Evolutionary conservation across 768 basidiomycete genomes (phyloP).

Genomic region (Boletus patriciae): DNA sequence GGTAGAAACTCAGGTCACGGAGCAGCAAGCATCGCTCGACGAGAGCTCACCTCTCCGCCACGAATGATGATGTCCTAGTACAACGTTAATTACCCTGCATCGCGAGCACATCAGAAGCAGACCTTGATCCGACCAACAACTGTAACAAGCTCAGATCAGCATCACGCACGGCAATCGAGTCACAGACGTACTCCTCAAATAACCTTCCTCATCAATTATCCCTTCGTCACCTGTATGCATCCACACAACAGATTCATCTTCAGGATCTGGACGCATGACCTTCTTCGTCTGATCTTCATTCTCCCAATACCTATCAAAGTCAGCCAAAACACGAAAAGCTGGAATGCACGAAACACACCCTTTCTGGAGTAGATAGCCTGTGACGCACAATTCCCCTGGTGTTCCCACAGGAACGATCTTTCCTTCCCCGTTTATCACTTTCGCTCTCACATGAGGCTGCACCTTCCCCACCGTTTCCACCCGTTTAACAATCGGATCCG

Average conservation of each 20-base stretch:
- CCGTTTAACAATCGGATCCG: constrained; percentile 68
- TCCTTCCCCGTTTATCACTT: constrained; percentile 59
- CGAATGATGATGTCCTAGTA: constrained; percentile 78
- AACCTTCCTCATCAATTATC: constrained; percentile 80
- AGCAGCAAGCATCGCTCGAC: background rate
- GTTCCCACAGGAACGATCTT: constrained; percentile 67
- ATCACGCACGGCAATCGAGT: background rate
- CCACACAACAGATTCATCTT: constrained; percentile 62
- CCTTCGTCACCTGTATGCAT: constrained; percentile 85
- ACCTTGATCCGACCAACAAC: constrained; percentile 82
- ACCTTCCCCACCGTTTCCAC: constrained; percentile 81
- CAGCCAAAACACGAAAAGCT: background rate
- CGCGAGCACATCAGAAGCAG: constrained; percentile 3
- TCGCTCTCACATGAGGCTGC: constrained; percentile 76
- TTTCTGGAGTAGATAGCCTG: constrained; percentile 79
- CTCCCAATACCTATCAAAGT: constrained; percentile 64
- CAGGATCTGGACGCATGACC: constrained; percentile 52
- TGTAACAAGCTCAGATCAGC: constrained; percentile 27
- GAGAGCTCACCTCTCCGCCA: constrained; percentile 65
- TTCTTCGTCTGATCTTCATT: constrained; percentile 64
- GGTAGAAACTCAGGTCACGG: background rate
- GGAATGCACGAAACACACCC: constrained; percentile 44
- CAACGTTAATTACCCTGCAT: constrained; percentile 2
- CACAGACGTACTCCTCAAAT: constrained; percentile 57
- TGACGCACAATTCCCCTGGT: constrained; percentile 71